Percentiles rank a stretch among this genome's conserved stretches.
phyloP scores from a whole-genome alignment of 148 eudicot species.

The Suaeda aralocaspica region DNA sequence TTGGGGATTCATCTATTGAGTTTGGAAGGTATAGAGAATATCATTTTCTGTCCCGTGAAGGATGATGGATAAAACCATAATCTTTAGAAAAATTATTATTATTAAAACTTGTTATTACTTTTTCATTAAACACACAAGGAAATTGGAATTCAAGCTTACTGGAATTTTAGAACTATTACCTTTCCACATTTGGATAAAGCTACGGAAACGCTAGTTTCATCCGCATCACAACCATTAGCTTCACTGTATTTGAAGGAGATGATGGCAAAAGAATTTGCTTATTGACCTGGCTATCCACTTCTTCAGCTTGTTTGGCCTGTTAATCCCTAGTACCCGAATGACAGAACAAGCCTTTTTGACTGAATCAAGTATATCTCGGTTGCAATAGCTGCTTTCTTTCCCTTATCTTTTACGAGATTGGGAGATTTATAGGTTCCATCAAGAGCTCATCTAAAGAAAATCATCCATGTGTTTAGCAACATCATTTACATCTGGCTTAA shows the following conservation, averaged over 20 bases:
- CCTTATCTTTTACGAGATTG: slow-evolving; percentile 56
- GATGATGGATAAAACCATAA: background rate
- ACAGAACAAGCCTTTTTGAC: slow-evolving; percentile 62
- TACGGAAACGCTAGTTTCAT: slow-evolving; percentile 30
- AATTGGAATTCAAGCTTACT: background rate
- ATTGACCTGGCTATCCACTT: slow-evolving; percentile 34
- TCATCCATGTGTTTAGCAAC: slow-evolving; percentile 62
- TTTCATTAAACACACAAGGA: background rate
- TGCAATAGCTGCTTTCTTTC: slow-evolving; percentile 41
- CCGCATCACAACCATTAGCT: slow-evolving; percentile 35
- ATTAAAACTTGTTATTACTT: background rate
- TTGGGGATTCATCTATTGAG: background rate
- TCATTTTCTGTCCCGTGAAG: background rate
- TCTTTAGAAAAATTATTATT: background rate
- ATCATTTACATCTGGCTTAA: slow-evolving; percentile 62
- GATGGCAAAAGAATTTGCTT: slow-evolving; percentile 31
- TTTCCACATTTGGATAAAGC: slow-evolving; percentile 42
- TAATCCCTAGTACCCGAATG: slow-evolving; percentile 44
- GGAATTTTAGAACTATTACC: slow-evolving; percentile 33
- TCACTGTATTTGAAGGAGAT: slow-evolving; percentile 32
- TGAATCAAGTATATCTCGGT: slow-evolving; percentile 49
- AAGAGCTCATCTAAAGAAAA: slow-evolving; percentile 68
- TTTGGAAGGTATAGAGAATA: background rate
- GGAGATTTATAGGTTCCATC: slow-evolving; percentile 56
- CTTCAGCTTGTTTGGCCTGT: slow-evolving; percentile 43